A percentile compares a stretch with the other conserved stretches of the same genome.
These are phyloP conservation scores for Rhodamnia rubescens DNA, from an alignment of 345 rosid species.

Conservation along the genomic window DNA sequence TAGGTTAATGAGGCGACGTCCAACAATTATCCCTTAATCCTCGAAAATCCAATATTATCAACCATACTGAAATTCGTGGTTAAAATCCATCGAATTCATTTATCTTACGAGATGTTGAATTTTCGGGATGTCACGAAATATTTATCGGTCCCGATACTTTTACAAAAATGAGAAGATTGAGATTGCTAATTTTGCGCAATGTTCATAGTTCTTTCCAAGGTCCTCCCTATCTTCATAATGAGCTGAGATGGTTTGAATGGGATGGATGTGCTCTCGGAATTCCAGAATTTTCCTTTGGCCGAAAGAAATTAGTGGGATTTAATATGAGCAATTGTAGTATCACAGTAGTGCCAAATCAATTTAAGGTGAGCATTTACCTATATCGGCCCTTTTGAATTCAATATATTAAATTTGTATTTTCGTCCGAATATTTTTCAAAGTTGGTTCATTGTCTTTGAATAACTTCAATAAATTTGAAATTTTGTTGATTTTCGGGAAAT, in stretches of 20 bases:
- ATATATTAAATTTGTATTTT: too few relatives aligned
- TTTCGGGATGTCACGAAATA: too few relatives aligned
- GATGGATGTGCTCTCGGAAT: neutral
- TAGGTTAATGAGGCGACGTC: too few relatives aligned
- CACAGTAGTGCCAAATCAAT: neutral
- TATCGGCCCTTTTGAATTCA: too few relatives aligned
- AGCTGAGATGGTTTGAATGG: neutral
- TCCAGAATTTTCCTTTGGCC: neutral
- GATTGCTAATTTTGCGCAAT: neutral
- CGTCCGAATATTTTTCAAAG: neutral
- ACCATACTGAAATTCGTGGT: too few relatives aligned
- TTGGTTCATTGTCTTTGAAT: neutral
- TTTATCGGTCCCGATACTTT: neutral
- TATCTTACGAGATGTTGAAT: too few relatives aligned
- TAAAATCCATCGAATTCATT: too few relatives aligned
- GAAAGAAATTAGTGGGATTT: neutral
- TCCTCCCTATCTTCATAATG: neutral
- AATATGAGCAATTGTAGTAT: neutral
- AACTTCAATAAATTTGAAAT: neutral
- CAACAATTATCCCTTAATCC: too few relatives aligned
- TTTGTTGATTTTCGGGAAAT: too few relatives aligned
- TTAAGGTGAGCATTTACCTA: neutral
- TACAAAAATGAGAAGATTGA: neutral
- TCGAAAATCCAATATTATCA: too few relatives aligned
- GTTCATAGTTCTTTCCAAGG: neutral